Evolutionary conservation across 345 rosid species (phyloP).

Genomic region (Citrus hindsii): DNA sequence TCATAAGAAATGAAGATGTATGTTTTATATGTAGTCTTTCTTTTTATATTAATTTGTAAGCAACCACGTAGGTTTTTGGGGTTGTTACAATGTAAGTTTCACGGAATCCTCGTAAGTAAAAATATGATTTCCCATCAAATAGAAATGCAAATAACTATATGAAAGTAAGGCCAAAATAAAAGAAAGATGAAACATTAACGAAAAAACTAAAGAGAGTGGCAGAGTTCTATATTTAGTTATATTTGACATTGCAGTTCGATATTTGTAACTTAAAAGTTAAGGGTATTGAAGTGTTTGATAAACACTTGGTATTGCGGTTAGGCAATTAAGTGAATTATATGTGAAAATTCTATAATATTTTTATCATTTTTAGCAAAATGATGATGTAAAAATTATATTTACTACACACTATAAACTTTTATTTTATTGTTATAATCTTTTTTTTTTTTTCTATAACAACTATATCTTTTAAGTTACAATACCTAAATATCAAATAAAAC

Average conservation of each 20-base stretch:
- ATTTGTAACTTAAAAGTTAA: neutral
- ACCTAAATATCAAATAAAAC: too few species aligned
- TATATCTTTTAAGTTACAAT: too few species aligned
- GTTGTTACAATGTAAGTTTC: slow-evolving; percentile 2
- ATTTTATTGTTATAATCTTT: too few species aligned
- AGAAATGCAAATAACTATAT: neutral
- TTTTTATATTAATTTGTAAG: neutral
- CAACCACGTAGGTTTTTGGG: neutral
- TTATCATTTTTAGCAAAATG: too few species aligned
- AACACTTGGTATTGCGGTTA: too few species aligned
- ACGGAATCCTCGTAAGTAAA: slow-evolving; percentile 15
- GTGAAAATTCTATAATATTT: too few species aligned
- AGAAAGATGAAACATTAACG: neutral
- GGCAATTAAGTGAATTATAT: too few species aligned
- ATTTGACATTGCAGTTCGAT: too few species aligned
- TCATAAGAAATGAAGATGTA: neutral
- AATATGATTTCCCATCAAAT: neutral
- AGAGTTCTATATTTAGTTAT: neutral
- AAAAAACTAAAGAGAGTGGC: neutral
- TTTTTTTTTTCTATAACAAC: too few species aligned
- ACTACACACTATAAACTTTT: too few species aligned
- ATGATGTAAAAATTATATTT: too few species aligned
- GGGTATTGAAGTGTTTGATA: too few species aligned
- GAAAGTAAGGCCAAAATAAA: neutral
- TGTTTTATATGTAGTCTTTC: neutral